Evolutionary conservation across 2,329 filamentous ascomycete species (phyloP), one percentile per base, ranked within the genome.

Genomic region (Bisporella sp.): DNA sequence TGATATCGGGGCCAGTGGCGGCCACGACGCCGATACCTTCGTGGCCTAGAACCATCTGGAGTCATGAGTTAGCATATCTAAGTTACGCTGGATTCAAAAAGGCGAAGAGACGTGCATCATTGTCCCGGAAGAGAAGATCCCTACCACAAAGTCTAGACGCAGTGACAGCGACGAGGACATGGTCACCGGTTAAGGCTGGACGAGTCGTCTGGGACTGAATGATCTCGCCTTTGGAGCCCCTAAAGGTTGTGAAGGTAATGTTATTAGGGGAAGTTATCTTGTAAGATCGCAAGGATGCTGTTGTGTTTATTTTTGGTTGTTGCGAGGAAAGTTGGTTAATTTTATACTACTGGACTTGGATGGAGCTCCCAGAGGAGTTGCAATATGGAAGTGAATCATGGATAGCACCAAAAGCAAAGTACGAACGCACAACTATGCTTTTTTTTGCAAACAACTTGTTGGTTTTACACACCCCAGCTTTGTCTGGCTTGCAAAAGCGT

Each of bases 71-170:
- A 8, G 41, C 39, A 48, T 53, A 63, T 61, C 50, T 70, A 65
- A 8, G 77, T 66, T 30, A 72, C 45, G 40, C 75, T 75, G 31
- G 73, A 68, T 45, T 75, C 73, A 59, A 78, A 75, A 55, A 78
- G 75, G 5, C 75, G 75, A 1, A 77, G 66, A 11, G 60, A 69
- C 63, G 69, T 68, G 49, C 21, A 21, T 69, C 67, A 2, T 42
- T 65, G 5, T 56, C 50, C 50, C 49, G 60, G 53, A 64, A 68
- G 56, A 75, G 71, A 45, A 71, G 57, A 53, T 73, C 76, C 4
- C 84, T 87, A 46, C 79, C 81, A 64, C 84, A 87, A 47, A 87
- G 70, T 31, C 84, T 83, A 2, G 81, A 84, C 51, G 82, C 79
- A 12, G 82, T 86, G 54, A 87, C 71, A 49, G 74, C 75, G 61